These are phyloP conservation scores for Monilinia fructigena DNA, from an alignment of 2,329 filamentous ascomycete species.

Conservation along the genomic window DNA sequence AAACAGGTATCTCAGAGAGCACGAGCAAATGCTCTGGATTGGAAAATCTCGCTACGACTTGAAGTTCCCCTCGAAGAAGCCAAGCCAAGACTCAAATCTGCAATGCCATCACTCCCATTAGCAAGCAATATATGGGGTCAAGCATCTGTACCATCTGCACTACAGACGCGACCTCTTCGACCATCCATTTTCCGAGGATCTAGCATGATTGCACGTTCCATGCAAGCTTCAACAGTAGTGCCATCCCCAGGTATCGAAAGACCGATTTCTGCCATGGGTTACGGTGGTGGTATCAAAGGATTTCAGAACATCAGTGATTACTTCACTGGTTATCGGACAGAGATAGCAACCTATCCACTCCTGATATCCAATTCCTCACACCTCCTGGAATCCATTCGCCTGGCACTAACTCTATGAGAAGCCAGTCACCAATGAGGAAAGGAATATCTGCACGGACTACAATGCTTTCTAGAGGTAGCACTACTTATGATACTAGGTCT, in stretches of 20 bases:
- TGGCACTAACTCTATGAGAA: background rate
- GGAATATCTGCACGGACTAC: background rate
- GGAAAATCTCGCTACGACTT: constrained; percentile 30
- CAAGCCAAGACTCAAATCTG: background rate
- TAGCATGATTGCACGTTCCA: constrained; percentile 14
- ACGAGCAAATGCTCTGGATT: constrained; percentile 60
- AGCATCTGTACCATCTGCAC: constrained; percentile 19
- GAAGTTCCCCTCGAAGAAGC: constrained; percentile 1
- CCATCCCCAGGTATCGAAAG: constrained; percentile 9
- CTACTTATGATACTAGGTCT: constrained; percentile 14
- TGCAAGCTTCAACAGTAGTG: constrained; percentile 16
- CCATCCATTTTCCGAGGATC: constrained; percentile 20
- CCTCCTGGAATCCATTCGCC: constrained; percentile 15
- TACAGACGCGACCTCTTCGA: constrained; percentile 14
- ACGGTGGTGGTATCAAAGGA: constrained; percentile 8
- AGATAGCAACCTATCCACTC: constrained; percentile 19
- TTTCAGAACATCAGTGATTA: constrained; percentile 9
- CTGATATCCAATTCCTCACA: constrained; percentile 18
- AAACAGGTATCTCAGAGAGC: constrained; percentile 59
- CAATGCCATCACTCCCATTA: constrained; percentile 13
- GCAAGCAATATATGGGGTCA: constrained; percentile 23
- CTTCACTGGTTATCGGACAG: constrained; percentile 10
- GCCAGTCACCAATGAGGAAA: constrained; percentile 12
- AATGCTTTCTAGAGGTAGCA: constrained; percentile 16
- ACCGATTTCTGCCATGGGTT: background rate